A percentile compares a stretch with the other conserved stretches of the same genome.
Evolutionary conservation across 306 rosid genomes (phyloP).

Genomic region (Adenanthera pavonina): DNA sequence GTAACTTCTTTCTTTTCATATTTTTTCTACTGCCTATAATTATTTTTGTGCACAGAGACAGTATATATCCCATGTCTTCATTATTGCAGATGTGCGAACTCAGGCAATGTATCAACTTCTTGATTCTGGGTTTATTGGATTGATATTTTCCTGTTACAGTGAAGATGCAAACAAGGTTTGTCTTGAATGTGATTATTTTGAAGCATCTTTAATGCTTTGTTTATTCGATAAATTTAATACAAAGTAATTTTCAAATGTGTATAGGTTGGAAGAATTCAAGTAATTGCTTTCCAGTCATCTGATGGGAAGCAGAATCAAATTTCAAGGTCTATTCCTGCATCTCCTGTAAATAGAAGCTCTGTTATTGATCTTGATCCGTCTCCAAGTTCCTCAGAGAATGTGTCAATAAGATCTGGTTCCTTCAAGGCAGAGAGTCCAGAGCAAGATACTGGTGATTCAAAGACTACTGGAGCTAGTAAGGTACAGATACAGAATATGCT

Average conservation of each 20-base stretch:
- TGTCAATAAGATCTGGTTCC: conserved; percentile 50
- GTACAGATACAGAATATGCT: conserved; percentile 49
- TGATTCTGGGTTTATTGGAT: conserved; percentile 95
- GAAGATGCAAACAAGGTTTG: conserved; percentile 89
- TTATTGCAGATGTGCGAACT: conserved; percentile 80
- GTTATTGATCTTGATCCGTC: conserved; percentile 89
- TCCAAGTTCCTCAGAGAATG: conserved; percentile 79
- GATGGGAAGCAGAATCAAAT: conserved; percentile 81
- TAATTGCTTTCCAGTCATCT: conserved; percentile 96
- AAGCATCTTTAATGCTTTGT: conserved; percentile 26
- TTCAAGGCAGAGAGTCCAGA: conserved; percentile 62
- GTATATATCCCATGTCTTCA: not conserved
- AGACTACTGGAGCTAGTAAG: conserved; percentile 61
- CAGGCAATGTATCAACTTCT: conserved; percentile 98
- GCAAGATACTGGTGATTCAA: conserved; percentile 84
- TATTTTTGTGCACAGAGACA: not conserved
- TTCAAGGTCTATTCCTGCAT: conserved; percentile 64
- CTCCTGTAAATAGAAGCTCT: conserved; percentile 71
- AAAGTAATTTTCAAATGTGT: conserved; percentile 34
- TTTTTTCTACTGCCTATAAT: not conserved
- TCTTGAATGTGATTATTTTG: conserved; percentile 32
- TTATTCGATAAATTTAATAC: conserved; percentile 27
- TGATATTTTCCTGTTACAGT: conserved; percentile 94
- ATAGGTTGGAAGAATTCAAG: conserved; percentile 96
- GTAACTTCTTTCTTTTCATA: not conserved